Percentiles rank a stretch among this genome's conserved stretches.
Evolutionary conservation across 2,329 filamentous ascomycete genomes (phyloP).

Genomic region (Xylaria sp.): DNA sequence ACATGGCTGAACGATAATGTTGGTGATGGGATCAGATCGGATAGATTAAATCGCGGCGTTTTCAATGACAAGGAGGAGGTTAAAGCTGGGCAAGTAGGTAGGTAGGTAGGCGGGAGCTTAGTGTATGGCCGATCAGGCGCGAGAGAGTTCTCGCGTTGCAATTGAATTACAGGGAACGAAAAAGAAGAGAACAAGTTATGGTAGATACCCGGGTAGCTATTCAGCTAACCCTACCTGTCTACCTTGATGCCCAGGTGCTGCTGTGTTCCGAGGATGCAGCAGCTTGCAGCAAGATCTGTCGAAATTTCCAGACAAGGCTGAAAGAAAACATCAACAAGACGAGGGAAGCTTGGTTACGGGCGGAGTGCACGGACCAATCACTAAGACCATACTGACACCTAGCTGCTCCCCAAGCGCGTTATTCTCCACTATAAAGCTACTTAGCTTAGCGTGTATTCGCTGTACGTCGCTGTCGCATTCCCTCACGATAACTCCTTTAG

Average conservation of each 20-base stretch:
- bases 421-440: background rate
- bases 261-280: background rate
- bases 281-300: background rate
- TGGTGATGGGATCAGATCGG: background rate
- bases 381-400: background rate
- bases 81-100: no score
- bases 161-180: background rate
- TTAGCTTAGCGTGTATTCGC: no score
- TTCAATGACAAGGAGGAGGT: background rate
- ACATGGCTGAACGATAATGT: slow-evolving; percentile 27
- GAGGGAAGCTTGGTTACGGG: slow-evolving; percentile 16
- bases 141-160: background rate
- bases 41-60: slow-evolving; percentile 10
- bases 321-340: slow-evolving; percentile 42
- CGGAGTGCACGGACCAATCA: slow-evolving; percentile 30
- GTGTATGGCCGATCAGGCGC: background rate
- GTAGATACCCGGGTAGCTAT: background rate
- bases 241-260: background rate
- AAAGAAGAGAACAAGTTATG: background rate
- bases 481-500: no score
- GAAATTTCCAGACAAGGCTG: slow-evolving; percentile 38
- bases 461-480: no score
- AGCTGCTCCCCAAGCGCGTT: background rate
- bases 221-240: background rate
- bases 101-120: background rate